These are phyloP conservation scores for Cardamine resedifolia DNA, from an alignment of 345 rosid genomes.

Conservation along the genomic window DNA sequence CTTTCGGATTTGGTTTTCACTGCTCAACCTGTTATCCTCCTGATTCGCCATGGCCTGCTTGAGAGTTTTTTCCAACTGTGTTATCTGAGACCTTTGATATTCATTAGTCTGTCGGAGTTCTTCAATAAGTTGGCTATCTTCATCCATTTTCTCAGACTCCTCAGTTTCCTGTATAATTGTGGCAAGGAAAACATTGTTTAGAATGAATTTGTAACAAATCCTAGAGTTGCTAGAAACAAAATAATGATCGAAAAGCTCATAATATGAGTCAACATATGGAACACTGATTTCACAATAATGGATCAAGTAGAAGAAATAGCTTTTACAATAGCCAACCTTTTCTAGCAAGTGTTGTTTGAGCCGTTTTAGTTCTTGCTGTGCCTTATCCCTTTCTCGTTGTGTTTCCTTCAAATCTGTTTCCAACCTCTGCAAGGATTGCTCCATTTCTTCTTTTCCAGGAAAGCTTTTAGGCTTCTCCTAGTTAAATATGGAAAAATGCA, in stretches of 20 bases:
- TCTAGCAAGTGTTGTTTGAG: constrained; percentile 90
- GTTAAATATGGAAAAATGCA: background rate
- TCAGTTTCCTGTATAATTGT: constrained; percentile 58
- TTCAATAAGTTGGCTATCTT: too few relatives aligned
- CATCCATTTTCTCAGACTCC: too few relatives aligned
- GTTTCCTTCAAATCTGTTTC: constrained; percentile 63
- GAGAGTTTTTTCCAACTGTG: constrained; percentile 61
- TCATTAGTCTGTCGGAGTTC: too few relatives aligned
- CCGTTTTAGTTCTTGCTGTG: constrained; percentile 63
- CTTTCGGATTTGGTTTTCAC: constrained; percentile 52
- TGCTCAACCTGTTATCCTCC: constrained; percentile 58
- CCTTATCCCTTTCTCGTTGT: constrained; percentile 65
- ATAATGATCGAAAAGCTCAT: background rate
- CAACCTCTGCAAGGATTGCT: constrained; percentile 53
- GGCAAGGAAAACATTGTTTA: background rate
- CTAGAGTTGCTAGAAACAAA: background rate
- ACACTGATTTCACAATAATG: background rate
- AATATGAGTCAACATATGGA: background rate
- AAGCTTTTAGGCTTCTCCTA: constrained; percentile 46
- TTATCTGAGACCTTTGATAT: constrained; percentile 67
- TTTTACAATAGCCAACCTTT: constrained; percentile 52
- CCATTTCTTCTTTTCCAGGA: constrained; percentile 59
- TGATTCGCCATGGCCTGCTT: constrained; percentile 62
- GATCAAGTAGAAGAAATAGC: background rate
- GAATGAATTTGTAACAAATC: background rate